Evolutionary conservation across 305 asterid genomes (phyloP).

Genomic region (Petunia hybrid): DNA sequence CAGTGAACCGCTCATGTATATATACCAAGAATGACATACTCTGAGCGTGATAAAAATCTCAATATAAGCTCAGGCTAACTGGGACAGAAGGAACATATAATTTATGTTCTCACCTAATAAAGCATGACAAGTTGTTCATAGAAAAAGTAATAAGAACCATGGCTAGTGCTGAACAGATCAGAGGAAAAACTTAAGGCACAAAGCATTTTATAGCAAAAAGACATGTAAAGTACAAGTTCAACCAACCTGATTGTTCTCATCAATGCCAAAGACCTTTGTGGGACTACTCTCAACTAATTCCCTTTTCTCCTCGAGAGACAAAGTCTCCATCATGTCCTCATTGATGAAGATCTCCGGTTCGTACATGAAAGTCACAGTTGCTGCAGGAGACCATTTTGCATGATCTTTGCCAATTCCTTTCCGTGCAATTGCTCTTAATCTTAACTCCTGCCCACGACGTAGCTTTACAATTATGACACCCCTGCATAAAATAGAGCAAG

Average conservation of each 20-base stretch:
- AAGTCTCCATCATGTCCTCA: constrained; percentile 86
- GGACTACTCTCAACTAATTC: constrained; percentile 94
- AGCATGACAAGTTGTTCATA: background rate
- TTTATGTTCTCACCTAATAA: constrained; percentile 6
- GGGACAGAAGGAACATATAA: background rate
- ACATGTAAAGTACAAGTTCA: constrained; percentile 7
- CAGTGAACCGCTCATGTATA: no score
- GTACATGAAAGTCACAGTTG: constrained; percentile 97
- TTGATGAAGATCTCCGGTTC: constrained; percentile 91
- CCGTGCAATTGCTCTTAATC: constrained; percentile 93
- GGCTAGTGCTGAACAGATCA: background rate
- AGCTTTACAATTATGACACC: constrained; percentile 97
- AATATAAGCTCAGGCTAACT: background rate
- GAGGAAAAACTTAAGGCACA: background rate
- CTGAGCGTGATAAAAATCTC: background rate
- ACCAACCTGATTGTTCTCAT: constrained; percentile 72
- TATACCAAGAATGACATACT: no score
- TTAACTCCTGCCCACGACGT: constrained; percentile 93
- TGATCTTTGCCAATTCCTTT: constrained; percentile 99
- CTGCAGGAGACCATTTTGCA: constrained; percentile 99
- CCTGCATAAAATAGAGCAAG: constrained; percentile 48
- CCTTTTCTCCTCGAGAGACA: constrained; percentile 66
- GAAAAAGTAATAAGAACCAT: background rate
- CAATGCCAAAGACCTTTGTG: constrained; percentile 79
- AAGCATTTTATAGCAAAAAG: background rate